phyloP scores from a whole-genome alignment of 495 filamentous ascomycete species.

The Aspergillus coremiiformis region DNA sequence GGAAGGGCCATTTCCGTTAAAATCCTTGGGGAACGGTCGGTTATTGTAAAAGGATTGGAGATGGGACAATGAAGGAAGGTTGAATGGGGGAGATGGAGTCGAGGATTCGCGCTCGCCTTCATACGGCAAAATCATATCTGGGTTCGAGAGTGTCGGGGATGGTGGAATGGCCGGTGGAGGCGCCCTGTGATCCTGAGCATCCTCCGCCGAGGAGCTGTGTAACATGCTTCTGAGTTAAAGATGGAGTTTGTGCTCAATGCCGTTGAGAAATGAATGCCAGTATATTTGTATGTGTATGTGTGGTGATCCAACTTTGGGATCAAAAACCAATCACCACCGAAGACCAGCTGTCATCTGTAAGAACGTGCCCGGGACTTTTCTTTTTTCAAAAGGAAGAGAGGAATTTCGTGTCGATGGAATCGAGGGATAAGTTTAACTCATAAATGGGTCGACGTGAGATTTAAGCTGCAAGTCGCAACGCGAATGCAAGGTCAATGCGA shows the following conservation, averaged over 20 bases:
- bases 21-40: constrained; percentile 16
- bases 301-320: neutral
- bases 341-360: constrained; percentile 11
- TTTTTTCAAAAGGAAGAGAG: neutral
- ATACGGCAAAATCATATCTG: constrained; percentile 84
- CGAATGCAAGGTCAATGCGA: constrained; percentile 1
- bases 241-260: neutral
- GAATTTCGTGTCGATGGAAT: neutral
- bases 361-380: neutral
- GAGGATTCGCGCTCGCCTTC: constrained; percentile 49
- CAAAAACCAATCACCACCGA: constrained; percentile 2
- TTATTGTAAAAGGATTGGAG: constrained; percentile 26
- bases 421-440: constrained; percentile 3
- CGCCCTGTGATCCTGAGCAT: constrained; percentile 7
- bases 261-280: neutral
- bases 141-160: constrained; percentile 85
- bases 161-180: constrained; percentile 26
- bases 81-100: constrained; percentile 42
- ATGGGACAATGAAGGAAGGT: constrained; percentile 33
- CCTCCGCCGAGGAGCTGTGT: constrained; percentile 8
- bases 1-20: constrained; percentile 5
- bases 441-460: constrained; percentile 1
- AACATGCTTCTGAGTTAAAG: constrained; percentile 2
- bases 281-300: no score
- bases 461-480: constrained; percentile 8